Evolutionary conservation across 1,139 yeast species (phyloP), one percentile per base, ranked within the genome.

Genomic region (Hyphopichia khmerensis): DNA sequence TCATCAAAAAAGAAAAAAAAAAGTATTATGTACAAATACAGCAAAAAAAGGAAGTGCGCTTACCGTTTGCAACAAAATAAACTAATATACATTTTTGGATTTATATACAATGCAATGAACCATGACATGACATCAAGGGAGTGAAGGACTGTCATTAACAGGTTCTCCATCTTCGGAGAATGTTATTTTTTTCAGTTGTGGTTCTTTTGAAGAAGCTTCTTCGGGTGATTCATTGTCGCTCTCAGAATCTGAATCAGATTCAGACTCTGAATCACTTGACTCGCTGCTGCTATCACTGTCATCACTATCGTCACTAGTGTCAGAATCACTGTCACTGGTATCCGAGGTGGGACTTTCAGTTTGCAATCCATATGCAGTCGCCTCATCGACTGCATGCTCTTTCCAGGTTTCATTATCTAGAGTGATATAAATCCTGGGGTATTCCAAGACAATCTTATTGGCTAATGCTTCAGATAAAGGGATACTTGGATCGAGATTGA

Each of bases 401-500:
- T 42, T 43, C 43, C 58, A 40, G 0, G 48, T 44, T 1, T 46
- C 50, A 2, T 47, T 48, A 21, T 45, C 40, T 14, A 53, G 48
- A 1, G 76, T 63, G 4, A 86, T 69, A 45, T 69, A 75, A 4
- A 88, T 67, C 0, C 91, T 84, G 0, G 96, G 96, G 52, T 77
- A 88, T 57, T 89, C 96, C 33, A 89, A 65, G 0, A 90, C 87
- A 0, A 82, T 72, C 44, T 74, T 72, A 40, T 80, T 80, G 43
- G 68, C 63, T 33, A 90, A 56, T 1, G 70, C 72, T 14, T 77
- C 80, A 0, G 72, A 73, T 35, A 80, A 52, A 2, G 55, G 26
- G 3, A 37, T 40, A 1, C 49, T 48, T 1, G 53, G 42, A 36
- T 62, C 57, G 32, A 74, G 44, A 13, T 45, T 44, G 29, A 71